phyloP scores from a whole-genome alignment of 305 asterid genomes.

The Euphrasia arctica region DNA sequence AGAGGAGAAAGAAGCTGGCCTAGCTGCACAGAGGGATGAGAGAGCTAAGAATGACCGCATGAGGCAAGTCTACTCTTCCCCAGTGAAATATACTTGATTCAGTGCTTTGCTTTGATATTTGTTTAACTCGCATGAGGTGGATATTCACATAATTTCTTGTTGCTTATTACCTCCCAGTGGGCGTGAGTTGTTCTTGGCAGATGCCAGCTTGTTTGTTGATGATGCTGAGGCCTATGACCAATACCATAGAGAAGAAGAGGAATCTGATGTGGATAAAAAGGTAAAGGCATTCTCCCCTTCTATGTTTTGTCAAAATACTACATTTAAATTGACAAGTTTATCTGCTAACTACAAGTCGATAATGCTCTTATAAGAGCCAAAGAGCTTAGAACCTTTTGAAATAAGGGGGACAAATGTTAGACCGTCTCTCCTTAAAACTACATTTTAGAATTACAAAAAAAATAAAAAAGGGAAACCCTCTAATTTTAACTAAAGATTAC shows the following conservation, averaged over 20 bases:
- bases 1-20: constrained; percentile 72
- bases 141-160: constrained; percentile 18
- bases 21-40: constrained; percentile 86
- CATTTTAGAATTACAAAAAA: too few species aligned
- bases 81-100: constrained; percentile 20
- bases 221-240: constrained; percentile 85
- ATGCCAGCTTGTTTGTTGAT: constrained; percentile 86
- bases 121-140: constrained; percentile 21
- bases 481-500: too few species aligned
- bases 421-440: too few species aligned
- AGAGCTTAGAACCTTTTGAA: too few species aligned
- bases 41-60: constrained; percentile 96
- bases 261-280: constrained; percentile 41
- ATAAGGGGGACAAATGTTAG: too few species aligned
- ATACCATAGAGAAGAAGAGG: constrained; percentile 63
- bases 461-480: too few species aligned
- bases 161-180: constrained; percentile 58
- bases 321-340: constrained; percentile 16
- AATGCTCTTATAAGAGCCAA: too few species aligned
- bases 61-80: constrained; percentile 50
- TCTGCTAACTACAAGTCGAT: neutral
- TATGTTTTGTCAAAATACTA: constrained; percentile 13
- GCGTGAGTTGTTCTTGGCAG: constrained; percentile 90
- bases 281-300: constrained; percentile 31
- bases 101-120: neutral